A percentile compares a stretch with the other conserved stretches of the same genome.
phyloP scores from a whole-genome alignment of 441 rosid genomes.

The Melastoma candidum region DNA sequence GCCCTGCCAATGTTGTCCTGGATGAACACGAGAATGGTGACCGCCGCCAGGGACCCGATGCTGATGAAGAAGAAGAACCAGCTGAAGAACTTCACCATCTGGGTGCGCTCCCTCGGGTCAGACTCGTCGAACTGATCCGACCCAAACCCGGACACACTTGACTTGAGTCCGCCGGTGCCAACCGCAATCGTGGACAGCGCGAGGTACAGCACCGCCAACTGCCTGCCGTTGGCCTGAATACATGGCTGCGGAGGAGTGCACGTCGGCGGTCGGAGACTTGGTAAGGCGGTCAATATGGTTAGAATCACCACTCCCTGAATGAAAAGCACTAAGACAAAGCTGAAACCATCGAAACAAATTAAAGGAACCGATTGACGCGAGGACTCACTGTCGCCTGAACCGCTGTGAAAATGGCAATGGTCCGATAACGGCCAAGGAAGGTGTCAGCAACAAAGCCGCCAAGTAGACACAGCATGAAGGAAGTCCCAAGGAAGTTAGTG shows the following conservation, averaged over 20 bases:
- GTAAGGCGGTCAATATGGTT: conserved; percentile 51
- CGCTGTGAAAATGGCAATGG: conserved; percentile 61
- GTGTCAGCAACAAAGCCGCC: conserved; percentile 94
- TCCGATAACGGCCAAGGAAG: conserved; percentile 69
- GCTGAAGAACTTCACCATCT: conserved; percentile 76
- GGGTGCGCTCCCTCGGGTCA: conserved; percentile 68
- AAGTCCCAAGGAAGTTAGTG: conserved; percentile 86
- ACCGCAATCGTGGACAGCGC: conserved; percentile 68
- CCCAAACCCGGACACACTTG: conserved; percentile 90
- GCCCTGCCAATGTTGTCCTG: conserved; percentile 78
- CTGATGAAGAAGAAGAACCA: conserved; percentile 80
- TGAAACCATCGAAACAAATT: neutral
- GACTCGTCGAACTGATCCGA: conserved; percentile 83
- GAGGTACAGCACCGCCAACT: conserved; percentile 62
- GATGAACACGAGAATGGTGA: conserved; percentile 78
- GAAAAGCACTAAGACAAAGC: neutral
- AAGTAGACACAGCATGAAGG: conserved; percentile 62
- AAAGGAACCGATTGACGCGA: neutral
- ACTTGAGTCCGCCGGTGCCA: conserved; percentile 90
- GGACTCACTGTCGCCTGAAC: conserved; percentile 48
- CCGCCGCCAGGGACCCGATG: conserved; percentile 70
- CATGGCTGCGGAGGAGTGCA: conserved; percentile 31
- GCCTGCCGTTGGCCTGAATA: conserved; percentile 42
- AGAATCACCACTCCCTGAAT: conserved; percentile 62
- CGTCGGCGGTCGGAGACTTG: conserved; percentile 55